Conservation (phyloP, 2,329 filamentous ascomycete species). For the Diaporthe sp. region DNA sequence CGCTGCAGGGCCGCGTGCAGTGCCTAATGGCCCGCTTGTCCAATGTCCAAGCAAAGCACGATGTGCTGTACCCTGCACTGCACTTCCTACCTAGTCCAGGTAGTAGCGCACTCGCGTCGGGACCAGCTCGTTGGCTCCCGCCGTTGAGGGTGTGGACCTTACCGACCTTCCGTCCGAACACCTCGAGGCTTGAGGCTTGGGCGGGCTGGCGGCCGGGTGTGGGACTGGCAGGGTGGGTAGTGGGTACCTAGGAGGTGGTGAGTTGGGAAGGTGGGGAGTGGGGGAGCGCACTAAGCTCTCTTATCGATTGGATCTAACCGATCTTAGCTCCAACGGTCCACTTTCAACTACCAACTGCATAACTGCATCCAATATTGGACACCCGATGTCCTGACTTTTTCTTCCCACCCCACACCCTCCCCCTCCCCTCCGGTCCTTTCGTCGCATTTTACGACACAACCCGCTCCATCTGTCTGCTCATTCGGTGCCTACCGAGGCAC, state of each 20-base stretch:
- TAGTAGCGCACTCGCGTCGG: background rate
- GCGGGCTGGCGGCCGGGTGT: background rate
- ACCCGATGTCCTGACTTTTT: background rate
- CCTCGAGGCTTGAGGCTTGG: background rate
- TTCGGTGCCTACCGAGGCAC: slow-evolving; percentile 4
- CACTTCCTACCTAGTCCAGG: background rate
- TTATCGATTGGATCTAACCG: slow-evolving; percentile 31
- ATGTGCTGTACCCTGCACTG: background rate
- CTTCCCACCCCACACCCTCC: background rate
- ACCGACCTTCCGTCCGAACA: slow-evolving; percentile 23
- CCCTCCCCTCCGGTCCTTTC: background rate
- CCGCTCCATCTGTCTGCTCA: background rate
- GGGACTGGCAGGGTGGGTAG: background rate
- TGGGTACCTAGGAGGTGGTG: background rate
- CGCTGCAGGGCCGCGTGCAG: background rate
- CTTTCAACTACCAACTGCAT: slow-evolving; percentile 23
- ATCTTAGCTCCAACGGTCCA: slow-evolving; percentile 25
- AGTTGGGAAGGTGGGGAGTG: slow-evolving; percentile 6
- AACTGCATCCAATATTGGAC: slow-evolving; percentile 30
- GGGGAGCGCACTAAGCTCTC: slow-evolving; percentile 7
- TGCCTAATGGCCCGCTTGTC: background rate
- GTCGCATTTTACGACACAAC: background rate
- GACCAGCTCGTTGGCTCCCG: slow-evolving; percentile 24
- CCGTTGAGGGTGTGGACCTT: slow-evolving; percentile 11
- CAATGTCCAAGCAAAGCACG: background rate